Evolutionary conservation across 129 eudicot species (phyloP).

Genomic region (Solidago caesia): DNA sequence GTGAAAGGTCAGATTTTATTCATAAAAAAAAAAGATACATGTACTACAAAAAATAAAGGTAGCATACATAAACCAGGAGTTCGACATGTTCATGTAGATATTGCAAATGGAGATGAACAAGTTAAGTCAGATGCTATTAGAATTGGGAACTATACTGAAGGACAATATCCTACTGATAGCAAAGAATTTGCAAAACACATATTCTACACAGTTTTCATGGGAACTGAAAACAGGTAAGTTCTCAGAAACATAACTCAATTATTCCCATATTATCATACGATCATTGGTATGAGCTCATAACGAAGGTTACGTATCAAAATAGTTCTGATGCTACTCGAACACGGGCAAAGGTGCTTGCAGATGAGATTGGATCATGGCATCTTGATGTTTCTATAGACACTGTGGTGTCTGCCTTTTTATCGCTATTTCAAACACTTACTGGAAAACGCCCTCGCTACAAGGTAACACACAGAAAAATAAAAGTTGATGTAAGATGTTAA

Average conservation of each 20-base stretch:
- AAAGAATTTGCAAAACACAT: constrained; percentile 85
- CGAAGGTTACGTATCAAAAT: neutral
- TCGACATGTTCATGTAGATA: constrained; percentile 44
- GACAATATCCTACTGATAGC: constrained; percentile 82
- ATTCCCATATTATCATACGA: no score
- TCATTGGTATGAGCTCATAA: no score
- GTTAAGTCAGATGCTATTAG: constrained; percentile 85
- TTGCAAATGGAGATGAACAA: constrained; percentile 79
- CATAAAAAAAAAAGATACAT: neutral
- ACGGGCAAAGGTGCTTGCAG: constrained; percentile 81
- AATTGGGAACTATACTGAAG: constrained; percentile 74
- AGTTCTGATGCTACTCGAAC: constrained; percentile 80
- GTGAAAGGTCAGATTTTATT: constrained; percentile 56
- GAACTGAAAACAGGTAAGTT: constrained; percentile 78
- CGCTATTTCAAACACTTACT: constrained; percentile 78
- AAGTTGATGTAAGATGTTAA: neutral
- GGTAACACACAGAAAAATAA: constrained; percentile 37
- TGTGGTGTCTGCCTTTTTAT: constrained; percentile 72
- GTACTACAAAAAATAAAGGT: neutral
- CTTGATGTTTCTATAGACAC: constrained; percentile 81
- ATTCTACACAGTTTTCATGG: constrained; percentile 94
- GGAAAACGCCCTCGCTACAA: constrained; percentile 90
- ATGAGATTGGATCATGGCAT: constrained; percentile 97
- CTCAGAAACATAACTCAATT: no score
- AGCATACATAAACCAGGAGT: neutral